phyloP scores from a whole-genome alignment of 2,329 filamentous ascomycete genomes.

The Talaromyces amestolkiae region DNA sequence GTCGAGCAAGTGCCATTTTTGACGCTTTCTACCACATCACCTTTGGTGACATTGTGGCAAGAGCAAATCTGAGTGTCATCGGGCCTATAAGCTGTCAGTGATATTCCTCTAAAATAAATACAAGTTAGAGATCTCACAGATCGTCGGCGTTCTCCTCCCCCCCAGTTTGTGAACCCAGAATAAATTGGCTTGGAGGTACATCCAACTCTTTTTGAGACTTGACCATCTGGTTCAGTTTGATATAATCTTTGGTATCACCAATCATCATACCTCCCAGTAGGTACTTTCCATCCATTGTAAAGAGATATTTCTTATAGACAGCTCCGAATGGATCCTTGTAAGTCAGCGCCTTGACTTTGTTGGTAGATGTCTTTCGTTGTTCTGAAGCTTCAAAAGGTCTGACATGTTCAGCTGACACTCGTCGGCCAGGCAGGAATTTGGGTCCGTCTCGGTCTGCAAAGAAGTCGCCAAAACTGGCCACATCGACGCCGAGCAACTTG shows the following conservation, averaged over 20 bases:
- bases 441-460: constrained; percentile 86
- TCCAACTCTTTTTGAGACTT: constrained; percentile 79
- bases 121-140: constrained; percentile 47
- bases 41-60: constrained; percentile 89
- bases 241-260: constrained; percentile 84
- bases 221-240: constrained; percentile 83
- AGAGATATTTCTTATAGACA: constrained; percentile 92
- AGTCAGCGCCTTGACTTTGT: constrained; percentile 71
- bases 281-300: constrained; percentile 85
- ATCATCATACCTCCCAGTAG: constrained; percentile 97
- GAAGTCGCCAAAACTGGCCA: constrained; percentile 91
- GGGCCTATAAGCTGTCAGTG: constrained; percentile 40
- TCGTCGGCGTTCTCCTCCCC: constrained; percentile 74
- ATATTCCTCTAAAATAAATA: neutral
- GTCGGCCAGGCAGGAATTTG: constrained; percentile 65
- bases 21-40: constrained; percentile 68
- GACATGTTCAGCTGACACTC: constrained; percentile 28
- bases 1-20: constrained; percentile 79
- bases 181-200: constrained; percentile 75
- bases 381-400: constrained; percentile 46
- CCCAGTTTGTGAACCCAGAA: constrained; percentile 71
- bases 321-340: constrained; percentile 87
- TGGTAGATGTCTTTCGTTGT: constrained; percentile 1
- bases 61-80: constrained; percentile 89
- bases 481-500: constrained; percentile 84